phyloP scores from a whole-genome alignment of 441 rosid species.

The Pelargonium citronellum region DNA sequence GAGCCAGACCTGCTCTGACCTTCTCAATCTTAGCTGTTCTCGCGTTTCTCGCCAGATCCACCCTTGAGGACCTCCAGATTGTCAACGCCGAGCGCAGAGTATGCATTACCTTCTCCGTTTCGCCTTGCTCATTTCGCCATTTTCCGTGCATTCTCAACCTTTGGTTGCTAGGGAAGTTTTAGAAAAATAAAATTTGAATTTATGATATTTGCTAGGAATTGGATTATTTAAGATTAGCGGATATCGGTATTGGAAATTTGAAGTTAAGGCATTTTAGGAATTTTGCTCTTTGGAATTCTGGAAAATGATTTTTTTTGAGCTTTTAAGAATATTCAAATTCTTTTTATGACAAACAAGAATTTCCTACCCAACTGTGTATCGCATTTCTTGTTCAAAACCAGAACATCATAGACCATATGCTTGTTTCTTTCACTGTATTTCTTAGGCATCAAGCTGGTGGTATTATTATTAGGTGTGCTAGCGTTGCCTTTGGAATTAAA shows the following conservation, averaged over 20 bases:
- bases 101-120: slow-evolving; percentile 17
- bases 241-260: no score
- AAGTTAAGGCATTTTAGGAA: background rate
- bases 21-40: slow-evolving; percentile 34
- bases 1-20: slow-evolving; percentile 29
- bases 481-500: background rate
- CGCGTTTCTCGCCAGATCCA: slow-evolving; percentile 33
- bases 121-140: background rate
- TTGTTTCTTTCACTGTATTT: background rate
- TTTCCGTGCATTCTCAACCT: background rate
- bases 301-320: background rate
- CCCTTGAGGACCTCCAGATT: slow-evolving; percentile 57
- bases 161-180: background rate
- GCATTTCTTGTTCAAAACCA: background rate
- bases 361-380: background rate
- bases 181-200: background rate
- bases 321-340: background rate
- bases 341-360: background rate
- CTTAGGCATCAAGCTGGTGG: background rate
- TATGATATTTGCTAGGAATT: background rate
- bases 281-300: background rate
- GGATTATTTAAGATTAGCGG: background rate
- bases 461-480: background rate
- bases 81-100: slow-evolving; percentile 90
- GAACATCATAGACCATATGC: background rate